A percentile compares a stretch with the other conserved stretches of the same genome.
phyloP scores from a whole-genome alignment of 108 stramenopile genomes.

The Skeletonema tropicum region DNA sequence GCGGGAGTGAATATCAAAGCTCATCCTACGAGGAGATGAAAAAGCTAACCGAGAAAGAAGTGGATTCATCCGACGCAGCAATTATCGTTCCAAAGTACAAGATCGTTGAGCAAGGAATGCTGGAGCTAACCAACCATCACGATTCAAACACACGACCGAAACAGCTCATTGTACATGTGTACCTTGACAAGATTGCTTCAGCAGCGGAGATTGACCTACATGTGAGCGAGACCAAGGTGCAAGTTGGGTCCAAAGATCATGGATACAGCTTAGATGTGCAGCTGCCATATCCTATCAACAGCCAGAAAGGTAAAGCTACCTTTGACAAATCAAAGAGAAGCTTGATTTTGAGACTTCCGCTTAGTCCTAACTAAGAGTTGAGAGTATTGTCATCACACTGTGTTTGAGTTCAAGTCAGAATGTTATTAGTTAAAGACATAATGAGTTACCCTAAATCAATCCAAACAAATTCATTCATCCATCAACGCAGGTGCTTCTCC shows the following conservation, averaged over 20 bases:
- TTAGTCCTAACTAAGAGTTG: neutral
- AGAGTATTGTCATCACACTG: too few species aligned
- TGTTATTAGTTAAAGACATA: neutral
- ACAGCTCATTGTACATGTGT: constrained; percentile 22
- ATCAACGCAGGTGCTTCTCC: constrained; percentile 45
- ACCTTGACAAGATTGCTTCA: constrained; percentile 19
- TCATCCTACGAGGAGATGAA: neutral
- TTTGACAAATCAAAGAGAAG: constrained; percentile 21
- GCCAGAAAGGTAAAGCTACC: constrained; percentile 24
- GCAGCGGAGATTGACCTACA: constrained; percentile 27
- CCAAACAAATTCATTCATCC: constrained; percentile 11
- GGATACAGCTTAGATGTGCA: constrained; percentile 13
- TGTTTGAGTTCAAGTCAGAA: too few species aligned
- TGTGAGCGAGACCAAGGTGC: constrained; percentile 21
- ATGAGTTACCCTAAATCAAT: neutral
- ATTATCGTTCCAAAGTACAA: constrained; percentile 29
- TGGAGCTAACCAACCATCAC: constrained; percentile 32
- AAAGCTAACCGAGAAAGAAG: neutral
- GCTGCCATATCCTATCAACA: constrained; percentile 29
- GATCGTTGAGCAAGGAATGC: constrained; percentile 36
- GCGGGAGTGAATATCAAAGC: too few species aligned
- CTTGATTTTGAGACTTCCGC: constrained; percentile 32
- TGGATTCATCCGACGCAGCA: neutral
- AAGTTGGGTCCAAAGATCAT: constrained; percentile 2
- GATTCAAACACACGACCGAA: constrained; percentile 15